These are phyloP conservation scores for Solanum virginianum DNA, from an alignment of 257 asterid genomes.

Conservation along the genomic window DNA sequence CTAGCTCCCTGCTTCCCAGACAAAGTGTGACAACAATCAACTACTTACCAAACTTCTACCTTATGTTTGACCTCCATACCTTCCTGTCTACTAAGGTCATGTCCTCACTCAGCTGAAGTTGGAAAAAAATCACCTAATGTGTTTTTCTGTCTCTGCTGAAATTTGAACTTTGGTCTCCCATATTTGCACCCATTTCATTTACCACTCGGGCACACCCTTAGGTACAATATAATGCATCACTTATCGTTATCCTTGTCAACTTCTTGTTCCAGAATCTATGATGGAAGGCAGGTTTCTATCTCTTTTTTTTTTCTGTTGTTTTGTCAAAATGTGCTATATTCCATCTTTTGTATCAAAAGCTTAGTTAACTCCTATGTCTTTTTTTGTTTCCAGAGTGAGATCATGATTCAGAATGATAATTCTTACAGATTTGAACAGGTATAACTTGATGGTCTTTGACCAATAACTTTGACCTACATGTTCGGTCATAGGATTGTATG, in stretches of 20 bases:
- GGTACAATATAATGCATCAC: not conserved
- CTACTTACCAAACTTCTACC: not conserved
- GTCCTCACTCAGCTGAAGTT: not conserved
- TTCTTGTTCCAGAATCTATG: not conserved
- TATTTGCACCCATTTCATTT: not conserved
- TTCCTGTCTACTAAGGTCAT: not conserved
- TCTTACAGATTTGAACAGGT: slow-evolving; percentile 91
- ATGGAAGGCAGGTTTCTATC: not conserved
- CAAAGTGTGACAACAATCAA: not conserved
- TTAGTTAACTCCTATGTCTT: not conserved
- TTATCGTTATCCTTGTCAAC: not conserved
- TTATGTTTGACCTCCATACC: not conserved
- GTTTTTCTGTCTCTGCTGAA: not conserved
- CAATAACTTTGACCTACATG: not conserved
- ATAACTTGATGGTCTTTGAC: slow-evolving; percentile 2
- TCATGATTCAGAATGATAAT: slow-evolving; percentile 75
- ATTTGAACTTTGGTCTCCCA: not conserved
- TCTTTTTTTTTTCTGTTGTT: not conserved
- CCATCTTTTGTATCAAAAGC: not conserved
- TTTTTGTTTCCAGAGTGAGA: slow-evolving; percentile 70
- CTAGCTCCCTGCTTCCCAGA: not conserved
- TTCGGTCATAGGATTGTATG: not conserved
- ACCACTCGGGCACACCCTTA: not conserved
- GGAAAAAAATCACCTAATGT: not conserved
- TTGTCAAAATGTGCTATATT: not conserved